Evolutionary conservation across 164 flowering plant genomes (phyloP).

Genomic region (Vitis rupestris): DNA sequence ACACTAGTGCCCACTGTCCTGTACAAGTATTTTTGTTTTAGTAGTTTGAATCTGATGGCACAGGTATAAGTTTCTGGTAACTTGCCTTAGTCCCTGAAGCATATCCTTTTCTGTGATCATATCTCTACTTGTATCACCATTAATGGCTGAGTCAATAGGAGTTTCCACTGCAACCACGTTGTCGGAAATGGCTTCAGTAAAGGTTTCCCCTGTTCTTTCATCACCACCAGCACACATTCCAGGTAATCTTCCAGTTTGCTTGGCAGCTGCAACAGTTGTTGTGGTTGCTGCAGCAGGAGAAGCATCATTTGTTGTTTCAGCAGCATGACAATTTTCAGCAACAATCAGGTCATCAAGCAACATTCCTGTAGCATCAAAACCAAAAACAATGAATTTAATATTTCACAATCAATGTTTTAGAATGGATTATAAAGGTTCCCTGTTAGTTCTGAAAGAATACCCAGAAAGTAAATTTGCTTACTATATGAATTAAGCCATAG

Average conservation of each 20-base stretch:
- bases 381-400: too few relatives aligned
- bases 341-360: conserved; percentile 93
- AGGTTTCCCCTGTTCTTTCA: conserved; percentile 56
- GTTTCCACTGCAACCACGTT: conserved; percentile 86
- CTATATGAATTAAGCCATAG: too few relatives aligned
- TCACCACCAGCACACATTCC: conserved; percentile 70
- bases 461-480: too few relatives aligned
- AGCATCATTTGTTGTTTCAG: conserved; percentile 92
- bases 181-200: conserved; percentile 61
- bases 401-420: too few relatives aligned
- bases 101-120: conserved; percentile 90
- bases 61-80: neutral
- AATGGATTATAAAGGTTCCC: too few relatives aligned
- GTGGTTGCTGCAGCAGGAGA: conserved; percentile 83
- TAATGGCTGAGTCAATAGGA: conserved; percentile 92
- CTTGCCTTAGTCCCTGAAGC: conserved; percentile 74
- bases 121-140: conserved; percentile 91
- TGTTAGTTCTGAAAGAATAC: too few relatives aligned
- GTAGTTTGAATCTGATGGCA: too few relatives aligned
- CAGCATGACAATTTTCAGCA: conserved; percentile 95
- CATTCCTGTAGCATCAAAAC: conserved; percentile 47
- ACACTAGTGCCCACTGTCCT: conserved; percentile 91
- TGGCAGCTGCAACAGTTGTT: conserved; percentile 70
- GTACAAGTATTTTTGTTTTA: conserved; percentile 10
- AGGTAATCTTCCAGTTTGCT: conserved; percentile 55